phyloP scores from a whole-genome alignment of 331 rosid species.

The Stylosanthes scabra region DNA sequence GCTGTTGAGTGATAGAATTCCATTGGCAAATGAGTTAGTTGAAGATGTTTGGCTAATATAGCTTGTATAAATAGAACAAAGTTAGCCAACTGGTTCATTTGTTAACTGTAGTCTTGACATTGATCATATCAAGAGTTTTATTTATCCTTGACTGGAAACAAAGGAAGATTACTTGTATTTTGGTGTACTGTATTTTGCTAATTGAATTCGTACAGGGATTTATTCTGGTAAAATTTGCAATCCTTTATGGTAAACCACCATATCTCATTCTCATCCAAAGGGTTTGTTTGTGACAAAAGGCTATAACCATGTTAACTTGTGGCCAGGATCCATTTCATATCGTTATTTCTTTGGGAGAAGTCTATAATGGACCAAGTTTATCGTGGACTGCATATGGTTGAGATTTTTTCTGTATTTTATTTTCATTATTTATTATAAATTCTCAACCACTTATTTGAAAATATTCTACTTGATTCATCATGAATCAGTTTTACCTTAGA shows the following conservation, averaged over 20 bases:
- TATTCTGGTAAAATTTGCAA: not conserved
- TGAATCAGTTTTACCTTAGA: too few relatives aligned
- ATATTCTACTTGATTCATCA: too few relatives aligned
- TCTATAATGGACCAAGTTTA: too few relatives aligned
- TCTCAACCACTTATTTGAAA: too few relatives aligned
- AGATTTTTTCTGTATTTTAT: too few relatives aligned
- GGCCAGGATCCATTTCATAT: not conserved
- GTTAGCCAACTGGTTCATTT: constrained; percentile 13
- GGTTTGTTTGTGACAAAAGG: not conserved
- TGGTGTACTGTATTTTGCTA: not conserved
- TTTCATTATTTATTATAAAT: too few relatives aligned
- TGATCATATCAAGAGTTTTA: constrained; percentile 19
- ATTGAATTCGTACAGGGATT: constrained; percentile 4
- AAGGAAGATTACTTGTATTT: not conserved
- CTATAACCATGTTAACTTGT: not conserved
- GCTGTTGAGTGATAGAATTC: constrained; percentile 30
- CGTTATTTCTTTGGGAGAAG: not conserved
- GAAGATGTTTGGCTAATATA: constrained; percentile 18
- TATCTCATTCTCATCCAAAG: too few relatives aligned
- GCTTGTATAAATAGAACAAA: constrained; percentile 35
- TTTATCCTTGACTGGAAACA: constrained; percentile 6
- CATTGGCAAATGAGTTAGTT: constrained; percentile 20
- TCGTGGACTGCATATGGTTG: too few relatives aligned
- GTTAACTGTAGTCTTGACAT: constrained; percentile 10
- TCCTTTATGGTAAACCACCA: constrained; percentile 10